Evolutionary conservation across 768 basidiomycete species (phyloP), one percentile per base, ranked within the genome.

Genomic region (Phlebiopsis flavidoalba): DNA sequence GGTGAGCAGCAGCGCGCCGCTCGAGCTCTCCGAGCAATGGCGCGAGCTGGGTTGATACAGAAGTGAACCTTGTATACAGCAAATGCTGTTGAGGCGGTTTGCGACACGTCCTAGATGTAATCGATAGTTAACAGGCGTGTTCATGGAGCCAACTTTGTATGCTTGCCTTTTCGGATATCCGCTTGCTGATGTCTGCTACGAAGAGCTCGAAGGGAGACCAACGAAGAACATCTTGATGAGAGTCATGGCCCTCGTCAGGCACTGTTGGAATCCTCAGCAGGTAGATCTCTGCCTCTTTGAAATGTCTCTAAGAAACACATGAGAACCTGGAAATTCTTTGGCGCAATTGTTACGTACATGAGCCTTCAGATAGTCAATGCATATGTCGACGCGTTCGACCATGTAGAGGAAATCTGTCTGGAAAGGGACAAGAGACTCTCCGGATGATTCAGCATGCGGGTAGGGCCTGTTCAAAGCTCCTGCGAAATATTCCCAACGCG

Each of bases 161-260:
- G 48, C 52, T 15, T 60, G 87, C 91, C 79, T 88, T 90, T 61
- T 95, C 93, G 1, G 79, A 79, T 49, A 95, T 71, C 10, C 89
- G 83, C 66, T 82, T 89, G 1, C 82, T 81, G 21, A 96, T 83
- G 66, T 98, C 96, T 4, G 83, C 75, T 0, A 89, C 85, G n/a
- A 11, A 97, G 79, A 0, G 89, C 86, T 45, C 89, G 81, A 6
- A 98, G 77, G 8, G 91, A 89, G 5, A n/a, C 88, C 89, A 6
- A 96, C 87, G 68, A 97, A 98, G 74, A 90, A 95, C 86, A 98
- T 95, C 74, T 92, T 96, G 77, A 98, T 93, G 48, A 99, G 81
- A 0, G 95, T 98, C 96, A 98, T 98, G 10, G 93, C 91, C 26
- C 97, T 86, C 0, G 94, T 97, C 84, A 98, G 89, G 71, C 97